phyloP scores from a whole-genome alignment of 371 early-diverging fungal species.

The Funneliformis caledonium region DNA sequence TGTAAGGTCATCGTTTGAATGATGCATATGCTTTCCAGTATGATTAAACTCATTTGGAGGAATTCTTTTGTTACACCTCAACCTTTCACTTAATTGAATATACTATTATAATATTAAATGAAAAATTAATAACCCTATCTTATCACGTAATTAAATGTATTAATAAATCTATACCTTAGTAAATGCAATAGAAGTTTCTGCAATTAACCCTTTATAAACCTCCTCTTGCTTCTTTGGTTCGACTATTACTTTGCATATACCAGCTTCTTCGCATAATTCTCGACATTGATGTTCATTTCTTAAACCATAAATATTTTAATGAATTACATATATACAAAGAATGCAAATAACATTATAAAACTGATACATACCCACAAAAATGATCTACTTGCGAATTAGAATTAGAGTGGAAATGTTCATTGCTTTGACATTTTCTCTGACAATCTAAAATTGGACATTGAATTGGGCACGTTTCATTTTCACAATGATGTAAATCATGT shows the following conservation, averaged over 20 bases:
- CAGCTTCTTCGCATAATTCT: not conserved
- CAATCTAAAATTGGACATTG: slow-evolving; percentile 8
- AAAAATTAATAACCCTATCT: no score
- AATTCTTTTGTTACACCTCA: not conserved
- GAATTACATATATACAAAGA: not conserved
- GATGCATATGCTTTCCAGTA: not conserved
- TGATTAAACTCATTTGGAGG: slow-evolving; percentile 12
- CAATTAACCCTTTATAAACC: not conserved
- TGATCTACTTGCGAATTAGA: not conserved
- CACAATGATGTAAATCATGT: slow-evolving; percentile 30
- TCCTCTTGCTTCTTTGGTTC: not conserved
- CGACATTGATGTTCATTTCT: slow-evolving; percentile 19
- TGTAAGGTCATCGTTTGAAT: not conserved
- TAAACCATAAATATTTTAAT: not conserved
- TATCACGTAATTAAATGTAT: no score
- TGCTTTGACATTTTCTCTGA: not conserved
- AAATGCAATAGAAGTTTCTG: no score
- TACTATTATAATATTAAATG: not conserved
- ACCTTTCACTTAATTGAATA: not conserved
- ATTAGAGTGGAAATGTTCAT: slow-evolving; percentile 17
- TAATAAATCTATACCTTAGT: no score
- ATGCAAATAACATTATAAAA: not conserved
- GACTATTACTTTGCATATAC: slow-evolving; percentile 14
- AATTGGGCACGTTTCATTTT: slow-evolving; percentile 36
- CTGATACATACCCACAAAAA: slow-evolving; percentile 14